Base-by-base conservation (phyloP, 1,284 basidiomycete genomes). In the Salmacisia buchloeana region DNA sequence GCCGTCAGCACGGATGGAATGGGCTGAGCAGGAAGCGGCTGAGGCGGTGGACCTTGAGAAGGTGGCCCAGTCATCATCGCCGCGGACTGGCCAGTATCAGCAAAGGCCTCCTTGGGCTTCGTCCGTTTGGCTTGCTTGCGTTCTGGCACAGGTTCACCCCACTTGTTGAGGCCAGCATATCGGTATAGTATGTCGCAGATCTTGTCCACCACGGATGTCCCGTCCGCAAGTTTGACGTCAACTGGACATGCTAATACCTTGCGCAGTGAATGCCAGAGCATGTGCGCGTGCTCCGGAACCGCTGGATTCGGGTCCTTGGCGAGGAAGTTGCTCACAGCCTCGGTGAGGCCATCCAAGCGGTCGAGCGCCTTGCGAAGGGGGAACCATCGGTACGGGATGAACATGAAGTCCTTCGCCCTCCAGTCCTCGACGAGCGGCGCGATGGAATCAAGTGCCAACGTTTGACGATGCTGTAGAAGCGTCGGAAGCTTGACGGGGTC, bases 381-480 rank as follows among this genome's bases (percentile, higher is more conserved):
- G 49, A 31, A 54, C 27, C 29, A 54, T 3, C 49, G 49, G 25
- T 15, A 18, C 6, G 49, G 49, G 15, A 54, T 27, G 29, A 54
- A 54, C 29, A 54, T 18, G 49, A 54, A 54, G 49, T 31, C 34
- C 27, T 25, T 18, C 49, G 27, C 27, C 7, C 18, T 2, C 49
- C 49, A 54, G 34, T 58, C 56, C 10, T 36, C 34, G 23, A 58
- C 56, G 18, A 58, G 56, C 10, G 34, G 35, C 7, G 34, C 27
- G n/a, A 58, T 39, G 31, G 34, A 9, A 12, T 38, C 23, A 12
- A 58, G 36, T 3, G n/a, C 62, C 15, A 68, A 35, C 6, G 63
- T 61, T n/a, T 62, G 62, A 23, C 69, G 65, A 35, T 56, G 31
- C 29, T 35, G 49, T 12, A 68, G 54, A 33, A 65, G 62, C 18